Conservation (phyloP, 2,329 filamentous ascomycete genomes). For the Ceratocystis diversiconidia region DNA sequence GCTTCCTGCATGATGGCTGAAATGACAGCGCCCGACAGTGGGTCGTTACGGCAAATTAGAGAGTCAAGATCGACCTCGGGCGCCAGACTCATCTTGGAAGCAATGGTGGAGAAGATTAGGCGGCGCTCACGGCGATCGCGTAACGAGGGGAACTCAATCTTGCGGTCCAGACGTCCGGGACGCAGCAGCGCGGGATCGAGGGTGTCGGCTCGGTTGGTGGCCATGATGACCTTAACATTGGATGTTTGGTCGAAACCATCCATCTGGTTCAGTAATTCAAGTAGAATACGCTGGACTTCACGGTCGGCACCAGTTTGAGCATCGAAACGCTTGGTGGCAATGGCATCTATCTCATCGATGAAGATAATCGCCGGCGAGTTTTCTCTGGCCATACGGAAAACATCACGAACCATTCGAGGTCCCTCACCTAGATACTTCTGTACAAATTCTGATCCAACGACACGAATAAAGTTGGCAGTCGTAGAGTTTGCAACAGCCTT, state of each 20-base stretch:
- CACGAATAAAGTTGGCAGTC: constrained; percentile 94
- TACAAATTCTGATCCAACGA: constrained; percentile 95
- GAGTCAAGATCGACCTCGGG: constrained; percentile 95
- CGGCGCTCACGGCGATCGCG: constrained; percentile 87
- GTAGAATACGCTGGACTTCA: constrained; percentile 94
- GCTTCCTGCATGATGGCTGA: constrained; percentile 99
- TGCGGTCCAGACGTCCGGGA: constrained; percentile 87
- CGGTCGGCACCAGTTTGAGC: constrained; percentile 95
- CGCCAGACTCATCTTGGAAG: constrained; percentile 88
- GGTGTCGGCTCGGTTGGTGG: constrained; percentile 94
- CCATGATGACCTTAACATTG: constrained; percentile 99
- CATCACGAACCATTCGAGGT: constrained; percentile 95
- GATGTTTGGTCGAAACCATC: constrained; percentile 97
- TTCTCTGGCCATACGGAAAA: constrained; percentile 97
- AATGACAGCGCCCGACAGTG: constrained; percentile 86
- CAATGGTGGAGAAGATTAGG: constrained; percentile 95
- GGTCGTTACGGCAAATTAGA: constrained; percentile 91
- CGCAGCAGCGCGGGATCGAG: constrained; percentile 88
- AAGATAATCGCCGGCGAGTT: constrained; percentile 98
- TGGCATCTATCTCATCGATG: constrained; percentile 98
- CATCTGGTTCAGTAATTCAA: constrained; percentile 98
- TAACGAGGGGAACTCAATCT: constrained; percentile 97
- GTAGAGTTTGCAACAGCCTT: constrained; percentile 98
- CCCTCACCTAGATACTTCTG: constrained; percentile 98
- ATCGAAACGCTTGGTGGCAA: constrained; percentile 97